Conservation (phyloP, 352 stramenopile species). For the Chrysophaeum taylorii region DNA sequence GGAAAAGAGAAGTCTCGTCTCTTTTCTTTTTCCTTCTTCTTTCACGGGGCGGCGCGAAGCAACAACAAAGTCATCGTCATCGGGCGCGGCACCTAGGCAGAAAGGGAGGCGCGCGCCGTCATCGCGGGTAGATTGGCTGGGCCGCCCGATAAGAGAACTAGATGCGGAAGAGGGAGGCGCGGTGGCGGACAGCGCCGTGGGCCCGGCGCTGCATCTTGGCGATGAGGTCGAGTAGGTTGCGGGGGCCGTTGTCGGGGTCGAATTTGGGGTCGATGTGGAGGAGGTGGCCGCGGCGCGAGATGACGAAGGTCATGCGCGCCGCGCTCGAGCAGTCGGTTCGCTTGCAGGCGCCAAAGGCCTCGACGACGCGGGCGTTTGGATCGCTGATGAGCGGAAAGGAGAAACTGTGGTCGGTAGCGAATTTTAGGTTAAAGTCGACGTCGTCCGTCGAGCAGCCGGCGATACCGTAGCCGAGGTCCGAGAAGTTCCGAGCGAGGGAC, state of each 20-base stretch:
- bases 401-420: background rate
- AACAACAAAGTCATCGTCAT: too few species aligned
- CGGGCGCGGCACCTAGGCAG: too few species aligned
- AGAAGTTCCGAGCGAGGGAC: background rate
- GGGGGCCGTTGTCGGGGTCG: background rate
- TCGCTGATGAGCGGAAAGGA: background rate
- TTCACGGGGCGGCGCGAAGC: too few species aligned
- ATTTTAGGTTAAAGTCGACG: background rate
- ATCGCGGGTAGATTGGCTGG: too few species aligned
- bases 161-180: too few species aligned
- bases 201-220: too few species aligned
- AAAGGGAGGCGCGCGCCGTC: too few species aligned
- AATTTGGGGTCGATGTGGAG: background rate
- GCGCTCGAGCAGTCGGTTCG: background rate
- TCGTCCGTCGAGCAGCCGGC: conserved; percentile 1
- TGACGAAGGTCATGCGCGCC: background rate
- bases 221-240: background rate
- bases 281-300: background rate
- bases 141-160: too few species aligned
- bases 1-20: too few species aligned
- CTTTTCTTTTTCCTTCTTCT: too few species aligned
- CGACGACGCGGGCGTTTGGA: too few species aligned
- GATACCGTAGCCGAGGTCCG: background rate
- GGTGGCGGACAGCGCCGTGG: too few species aligned
- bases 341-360: background rate